phyloP scores from a whole-genome alignment of 345 rosid species.

The Capsella bursapastoris region DNA sequence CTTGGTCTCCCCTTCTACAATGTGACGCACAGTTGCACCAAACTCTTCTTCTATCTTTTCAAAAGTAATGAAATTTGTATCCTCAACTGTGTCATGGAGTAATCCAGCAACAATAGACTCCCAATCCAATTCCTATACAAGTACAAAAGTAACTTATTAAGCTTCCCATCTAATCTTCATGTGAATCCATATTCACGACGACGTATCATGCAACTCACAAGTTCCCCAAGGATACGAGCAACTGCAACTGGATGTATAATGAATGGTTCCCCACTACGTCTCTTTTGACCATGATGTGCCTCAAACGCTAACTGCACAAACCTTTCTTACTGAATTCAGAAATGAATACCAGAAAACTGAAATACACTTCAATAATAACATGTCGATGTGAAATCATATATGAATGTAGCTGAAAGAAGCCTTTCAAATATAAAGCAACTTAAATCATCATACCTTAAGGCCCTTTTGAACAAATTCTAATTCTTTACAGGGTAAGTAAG shows the following conservation, averaged over 20 bases:
- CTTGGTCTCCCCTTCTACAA: constrained; percentile 99
- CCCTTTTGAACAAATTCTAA: constrained; percentile 82
- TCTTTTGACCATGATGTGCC: constrained; percentile 96
- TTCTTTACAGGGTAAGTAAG: constrained; percentile 82
- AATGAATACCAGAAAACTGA: constrained; percentile 27
- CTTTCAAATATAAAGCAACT: constrained; percentile 15
- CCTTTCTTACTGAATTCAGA: constrained; percentile 44
- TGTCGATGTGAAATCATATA: constrained; percentile 2
- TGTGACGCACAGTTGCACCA: constrained; percentile 87
- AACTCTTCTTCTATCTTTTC: constrained; percentile 91
- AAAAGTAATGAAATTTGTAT: constrained; percentile 89
- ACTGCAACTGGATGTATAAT: constrained; percentile 99
- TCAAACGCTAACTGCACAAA: constrained; percentile 84
- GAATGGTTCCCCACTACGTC: constrained; percentile 99
- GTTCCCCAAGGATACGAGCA: constrained; percentile 96
- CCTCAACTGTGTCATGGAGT: constrained; percentile 98
- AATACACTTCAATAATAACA: constrained; percentile 12
- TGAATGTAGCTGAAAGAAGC: constrained; percentile 24
- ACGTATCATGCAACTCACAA: constrained; percentile 60
- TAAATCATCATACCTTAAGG: constrained; percentile 63
- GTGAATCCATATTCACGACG: constrained; percentile 29
- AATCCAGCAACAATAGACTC: constrained; percentile 97
- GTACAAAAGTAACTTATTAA: constrained; percentile 36
- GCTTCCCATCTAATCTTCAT: constrained; percentile 25
- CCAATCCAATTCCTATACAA: constrained; percentile 92